These are phyloP conservation scores for Coemansia sp. DNA, from an alignment of 192 early-diverging fungal genomes.

Conservation along the genomic window DNA sequence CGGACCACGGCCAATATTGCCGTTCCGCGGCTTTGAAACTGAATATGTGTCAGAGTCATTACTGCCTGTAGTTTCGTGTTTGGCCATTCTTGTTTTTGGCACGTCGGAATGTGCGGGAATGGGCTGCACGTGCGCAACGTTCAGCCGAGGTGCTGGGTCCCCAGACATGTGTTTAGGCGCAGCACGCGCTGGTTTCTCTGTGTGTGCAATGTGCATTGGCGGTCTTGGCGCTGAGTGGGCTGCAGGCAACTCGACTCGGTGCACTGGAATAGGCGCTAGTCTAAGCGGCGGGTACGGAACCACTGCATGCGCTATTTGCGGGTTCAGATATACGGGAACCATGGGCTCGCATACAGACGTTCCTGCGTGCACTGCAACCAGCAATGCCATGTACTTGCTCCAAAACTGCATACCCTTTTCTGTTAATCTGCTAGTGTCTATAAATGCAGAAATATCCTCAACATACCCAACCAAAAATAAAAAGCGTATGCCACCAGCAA, in stretches of 20 bases:
- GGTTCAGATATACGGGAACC: neutral
- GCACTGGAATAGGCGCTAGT: neutral
- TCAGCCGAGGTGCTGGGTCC: too few species aligned
- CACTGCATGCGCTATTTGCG: neutral
- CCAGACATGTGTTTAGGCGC: too few species aligned
- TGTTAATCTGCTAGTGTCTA: neutral
- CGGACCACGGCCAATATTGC: neutral
- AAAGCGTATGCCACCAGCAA: neutral
- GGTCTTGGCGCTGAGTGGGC: neutral
- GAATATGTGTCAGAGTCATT: neutral
- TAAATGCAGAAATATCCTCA: neutral
- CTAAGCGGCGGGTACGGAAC: neutral
- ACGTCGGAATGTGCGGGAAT: too few species aligned
- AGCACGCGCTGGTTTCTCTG: neutral
- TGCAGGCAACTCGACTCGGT: neutral
- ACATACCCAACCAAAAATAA: too few species aligned
- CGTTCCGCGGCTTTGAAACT: neutral
- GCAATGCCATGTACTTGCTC: constrained; percentile 6
- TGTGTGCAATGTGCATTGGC: neutral
- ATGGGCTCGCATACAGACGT: neutral
- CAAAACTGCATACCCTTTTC: constrained; percentile 8
- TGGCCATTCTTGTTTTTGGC: too few species aligned
- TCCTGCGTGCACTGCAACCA: neutral
- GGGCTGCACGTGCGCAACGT: too few species aligned
- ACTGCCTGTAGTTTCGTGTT: neutral